These are phyloP conservation scores for Penicillium coprophilum DNA, from an alignment of 495 filamentous ascomycete species.

Conservation along the genomic window DNA sequence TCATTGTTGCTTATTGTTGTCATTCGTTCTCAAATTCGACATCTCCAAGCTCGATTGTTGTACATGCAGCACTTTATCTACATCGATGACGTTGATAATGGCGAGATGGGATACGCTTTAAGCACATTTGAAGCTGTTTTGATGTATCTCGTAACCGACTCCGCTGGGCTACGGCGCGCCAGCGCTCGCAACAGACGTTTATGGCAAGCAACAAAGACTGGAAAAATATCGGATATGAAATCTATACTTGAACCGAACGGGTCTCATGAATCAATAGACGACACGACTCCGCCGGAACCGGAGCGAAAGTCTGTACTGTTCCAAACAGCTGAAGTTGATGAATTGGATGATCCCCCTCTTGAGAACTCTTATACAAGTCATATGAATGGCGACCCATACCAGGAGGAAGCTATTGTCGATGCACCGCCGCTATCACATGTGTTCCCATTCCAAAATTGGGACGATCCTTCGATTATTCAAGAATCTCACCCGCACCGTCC, in stretches of 20 bases:
- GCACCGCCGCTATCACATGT: conserved; percentile 76
- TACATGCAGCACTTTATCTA: conserved; percentile 98
- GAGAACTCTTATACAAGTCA: conserved; percentile 26
- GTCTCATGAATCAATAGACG: conserved; percentile 46
- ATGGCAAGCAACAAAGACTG: conserved; percentile 81
- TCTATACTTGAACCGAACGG: conserved; percentile 72
- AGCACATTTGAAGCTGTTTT: conserved; percentile 96
- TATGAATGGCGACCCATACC: conserved; percentile 23
- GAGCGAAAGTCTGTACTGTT: conserved; percentile 43
- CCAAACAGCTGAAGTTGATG: conserved; percentile 42
- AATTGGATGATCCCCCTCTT: conserved; percentile 31
- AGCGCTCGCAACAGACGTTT: conserved; percentile 82
- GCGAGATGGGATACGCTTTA: conserved; percentile 94
- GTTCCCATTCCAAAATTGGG: conserved; percentile 76
- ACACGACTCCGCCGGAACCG: conserved; percentile 37
- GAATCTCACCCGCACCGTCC: conserved; percentile 37
- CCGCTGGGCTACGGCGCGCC: conserved; percentile 74
- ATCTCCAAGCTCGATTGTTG: conserved; percentile 80
- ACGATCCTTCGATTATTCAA: conserved; percentile 42
- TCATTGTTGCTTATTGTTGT: conserved; percentile 90
- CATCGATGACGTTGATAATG: conserved; percentile 94
- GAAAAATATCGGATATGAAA: conserved; percentile 71
- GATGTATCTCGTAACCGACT: conserved; percentile 83
- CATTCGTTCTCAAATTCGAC: conserved; percentile 84
- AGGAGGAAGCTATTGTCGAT: conserved; percentile 43